Evolutionary conservation across 2,329 filamentous ascomycete species (phyloP).

Genomic region (Colletotrichum graminicola): DNA sequence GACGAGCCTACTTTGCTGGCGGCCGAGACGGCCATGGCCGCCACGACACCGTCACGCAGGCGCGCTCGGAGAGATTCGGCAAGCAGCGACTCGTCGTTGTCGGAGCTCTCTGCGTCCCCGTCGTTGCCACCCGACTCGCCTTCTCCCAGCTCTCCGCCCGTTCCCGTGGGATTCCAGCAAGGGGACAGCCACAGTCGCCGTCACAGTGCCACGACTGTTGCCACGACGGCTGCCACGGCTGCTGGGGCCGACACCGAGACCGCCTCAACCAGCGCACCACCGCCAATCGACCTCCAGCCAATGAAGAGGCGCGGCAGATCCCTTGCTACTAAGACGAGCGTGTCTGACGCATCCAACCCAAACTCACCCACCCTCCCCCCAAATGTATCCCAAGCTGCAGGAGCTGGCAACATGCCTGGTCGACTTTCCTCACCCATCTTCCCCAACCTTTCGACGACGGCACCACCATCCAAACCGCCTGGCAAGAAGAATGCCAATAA

Average conservation of each 20-base stretch:
- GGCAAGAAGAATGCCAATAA: constrained; percentile 46
- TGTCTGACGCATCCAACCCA: constrained; percentile 54
- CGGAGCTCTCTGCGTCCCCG: constrained; percentile 49
- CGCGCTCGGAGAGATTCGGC: constrained; percentile 53
- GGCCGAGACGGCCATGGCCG: constrained; percentile 2
- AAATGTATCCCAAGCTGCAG: constrained; percentile 45
- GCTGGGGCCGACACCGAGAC: constrained; percentile 42
- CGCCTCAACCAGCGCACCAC: constrained; percentile 39
- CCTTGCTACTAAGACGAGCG: constrained; percentile 54
- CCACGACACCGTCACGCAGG: constrained; percentile 52
- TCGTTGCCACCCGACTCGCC: constrained; percentile 52
- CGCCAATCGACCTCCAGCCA: constrained; percentile 50
- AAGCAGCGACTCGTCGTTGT: constrained; percentile 59
- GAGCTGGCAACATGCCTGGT: constrained; percentile 56
- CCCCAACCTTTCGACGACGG: constrained; percentile 47
- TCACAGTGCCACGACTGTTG: constrained; percentile 42
- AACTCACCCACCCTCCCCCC: constrained; percentile 49
- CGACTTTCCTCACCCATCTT: constrained; percentile 51
- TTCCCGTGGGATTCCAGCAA: constrained; percentile 39
- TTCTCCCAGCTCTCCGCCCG: constrained; percentile 47
- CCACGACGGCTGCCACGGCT: constrained; percentile 41
- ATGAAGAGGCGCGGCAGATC: constrained; percentile 56
- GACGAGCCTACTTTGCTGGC: constrained; percentile 31
- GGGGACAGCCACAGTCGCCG: constrained; percentile 42
- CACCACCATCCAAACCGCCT: constrained; percentile 33